Evolutionary conservation across 306 rosid species (phyloP).

Genomic region (Trifolium fragiferum): DNA sequence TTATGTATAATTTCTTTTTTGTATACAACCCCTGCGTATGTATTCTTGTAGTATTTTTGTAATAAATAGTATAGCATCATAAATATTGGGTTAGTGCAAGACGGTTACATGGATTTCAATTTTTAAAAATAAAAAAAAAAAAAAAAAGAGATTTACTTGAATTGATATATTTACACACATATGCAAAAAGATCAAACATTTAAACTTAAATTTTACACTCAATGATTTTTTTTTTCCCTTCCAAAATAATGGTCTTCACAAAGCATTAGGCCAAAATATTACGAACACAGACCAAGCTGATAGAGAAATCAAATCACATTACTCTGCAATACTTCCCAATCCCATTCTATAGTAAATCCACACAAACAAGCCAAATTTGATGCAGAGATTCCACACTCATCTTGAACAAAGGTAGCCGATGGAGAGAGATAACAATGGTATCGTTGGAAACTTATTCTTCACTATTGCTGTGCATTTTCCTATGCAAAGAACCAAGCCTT

Average conservation of each 20-base stretch:
- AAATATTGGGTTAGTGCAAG: too few species aligned
- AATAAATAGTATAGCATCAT: too few species aligned
- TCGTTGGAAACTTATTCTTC: constrained; percentile 35
- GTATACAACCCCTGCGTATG: too few species aligned
- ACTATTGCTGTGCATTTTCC: constrained; percentile 32
- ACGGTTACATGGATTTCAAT: too few species aligned
- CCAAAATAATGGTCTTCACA: constrained; percentile 38
- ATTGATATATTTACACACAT: constrained; percentile 44
- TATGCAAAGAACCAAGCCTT: constrained; percentile 97
- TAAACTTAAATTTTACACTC: constrained; percentile 39
- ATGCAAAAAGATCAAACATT: constrained; percentile 38
- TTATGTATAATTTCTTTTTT: too few species aligned
- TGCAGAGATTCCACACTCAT: constrained; percentile 32
- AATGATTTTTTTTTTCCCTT: constrained; percentile 19
- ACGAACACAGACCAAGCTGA: constrained; percentile 11
- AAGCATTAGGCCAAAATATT: constrained; percentile 26
- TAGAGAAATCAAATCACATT: constrained; percentile 33
- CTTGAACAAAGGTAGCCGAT: constrained; percentile 24
- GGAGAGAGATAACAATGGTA: constrained; percentile 27
- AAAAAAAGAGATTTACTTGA: constrained; percentile 1
- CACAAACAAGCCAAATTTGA: constrained; percentile 39
- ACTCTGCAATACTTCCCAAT: constrained; percentile 18
- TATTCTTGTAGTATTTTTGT: too few species aligned
- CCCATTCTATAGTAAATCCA: constrained; percentile 47
- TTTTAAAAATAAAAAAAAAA: too few species aligned